Evolutionary conservation across 768 basidiomycete species (phyloP).

Genomic region (Lentinula edodes): DNA sequence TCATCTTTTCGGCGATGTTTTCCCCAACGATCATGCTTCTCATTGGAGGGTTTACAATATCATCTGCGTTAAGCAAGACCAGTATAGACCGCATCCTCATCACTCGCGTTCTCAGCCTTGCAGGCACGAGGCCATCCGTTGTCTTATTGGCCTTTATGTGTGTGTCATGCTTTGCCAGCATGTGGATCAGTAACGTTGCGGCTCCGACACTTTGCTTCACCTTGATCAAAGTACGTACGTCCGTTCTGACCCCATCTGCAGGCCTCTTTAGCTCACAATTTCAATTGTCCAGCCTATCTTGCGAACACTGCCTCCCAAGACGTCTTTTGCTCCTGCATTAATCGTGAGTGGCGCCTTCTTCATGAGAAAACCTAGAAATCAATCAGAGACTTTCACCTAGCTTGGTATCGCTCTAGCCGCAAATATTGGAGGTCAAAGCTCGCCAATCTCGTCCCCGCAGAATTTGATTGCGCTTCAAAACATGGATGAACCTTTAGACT

Average conservation of each 20-base stretch:
- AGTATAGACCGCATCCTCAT: constrained; percentile 91
- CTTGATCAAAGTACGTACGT: constrained; percentile 71
- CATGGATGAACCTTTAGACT: constrained; percentile 84
- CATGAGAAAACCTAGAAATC: background rate
- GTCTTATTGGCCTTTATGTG: constrained; percentile 94
- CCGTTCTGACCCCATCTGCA: constrained; percentile 3
- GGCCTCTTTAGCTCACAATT: background rate
- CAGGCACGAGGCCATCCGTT: constrained; percentile 79
- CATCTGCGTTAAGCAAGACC: constrained; percentile 92
- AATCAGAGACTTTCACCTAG: constrained; percentile 29
- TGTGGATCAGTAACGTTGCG: constrained; percentile 99
- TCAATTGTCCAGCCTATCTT: constrained; percentile 70
- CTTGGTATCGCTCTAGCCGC: constrained; percentile 96
- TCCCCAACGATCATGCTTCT: constrained; percentile 98
- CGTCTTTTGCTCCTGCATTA: constrained; percentile 84
- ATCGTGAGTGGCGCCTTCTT: constrained; percentile 54
- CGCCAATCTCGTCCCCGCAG: constrained; percentile 96
- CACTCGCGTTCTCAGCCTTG: constrained; percentile 83
- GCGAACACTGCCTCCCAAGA: constrained; percentile 81
- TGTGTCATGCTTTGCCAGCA: constrained; percentile 95
- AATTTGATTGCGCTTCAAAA: constrained; percentile 88
- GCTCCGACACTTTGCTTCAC: constrained; percentile 97
- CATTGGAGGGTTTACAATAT: constrained; percentile 96
- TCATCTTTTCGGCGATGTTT: constrained; percentile 93
- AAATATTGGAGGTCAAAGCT: constrained; percentile 96